These are phyloP conservation scores for Coemansia sp. DNA, from an alignment of 192 early-diverging fungal species.

Conservation along the genomic window DNA sequence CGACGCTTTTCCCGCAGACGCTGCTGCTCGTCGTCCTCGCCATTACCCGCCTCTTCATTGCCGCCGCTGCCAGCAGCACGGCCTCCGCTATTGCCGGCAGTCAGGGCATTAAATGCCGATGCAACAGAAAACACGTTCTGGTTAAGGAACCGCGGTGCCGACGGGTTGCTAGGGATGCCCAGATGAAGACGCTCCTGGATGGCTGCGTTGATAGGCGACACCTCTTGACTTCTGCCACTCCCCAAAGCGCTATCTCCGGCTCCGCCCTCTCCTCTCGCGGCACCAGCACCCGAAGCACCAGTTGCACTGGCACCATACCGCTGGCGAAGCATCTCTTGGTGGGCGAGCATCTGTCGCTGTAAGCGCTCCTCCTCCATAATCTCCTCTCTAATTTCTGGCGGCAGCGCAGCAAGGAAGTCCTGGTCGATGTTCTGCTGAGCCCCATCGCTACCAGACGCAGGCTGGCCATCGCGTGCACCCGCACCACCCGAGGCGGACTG, in stretches of 20 bases:
- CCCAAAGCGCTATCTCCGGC: background rate
- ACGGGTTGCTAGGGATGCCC: constrained; percentile 6
- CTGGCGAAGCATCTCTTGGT: constrained; percentile 48
- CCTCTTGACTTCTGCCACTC: background rate
- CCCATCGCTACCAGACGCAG: constrained; percentile 1
- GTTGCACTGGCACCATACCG: constrained; percentile 12
- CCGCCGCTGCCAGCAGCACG: background rate
- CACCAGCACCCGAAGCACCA: background rate
- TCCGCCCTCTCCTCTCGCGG: background rate
- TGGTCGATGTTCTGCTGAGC: constrained; percentile 54
- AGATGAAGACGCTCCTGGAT: constrained; percentile 29
- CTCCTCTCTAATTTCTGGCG: constrained; percentile 85
- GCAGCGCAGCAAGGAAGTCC: constrained; percentile 90
- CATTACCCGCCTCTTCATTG: background rate
- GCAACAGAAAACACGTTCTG: background rate
- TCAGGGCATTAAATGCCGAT: background rate
- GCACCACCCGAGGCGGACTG: constrained; percentile 3
- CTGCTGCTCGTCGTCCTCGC: constrained; percentile 6
- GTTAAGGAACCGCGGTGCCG: background rate
- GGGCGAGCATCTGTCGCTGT: constrained; percentile 63
- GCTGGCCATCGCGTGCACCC: constrained; percentile 28
- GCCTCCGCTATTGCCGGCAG: background rate
- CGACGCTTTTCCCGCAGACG: constrained; percentile 33
- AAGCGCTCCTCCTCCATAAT: constrained; percentile 69
- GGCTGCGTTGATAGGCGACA: constrained; percentile 6